Evolutionary conservation across 2,329 filamentous ascomycete genomes (phyloP).

Genomic region (Claviceps humidiphila): DNA sequence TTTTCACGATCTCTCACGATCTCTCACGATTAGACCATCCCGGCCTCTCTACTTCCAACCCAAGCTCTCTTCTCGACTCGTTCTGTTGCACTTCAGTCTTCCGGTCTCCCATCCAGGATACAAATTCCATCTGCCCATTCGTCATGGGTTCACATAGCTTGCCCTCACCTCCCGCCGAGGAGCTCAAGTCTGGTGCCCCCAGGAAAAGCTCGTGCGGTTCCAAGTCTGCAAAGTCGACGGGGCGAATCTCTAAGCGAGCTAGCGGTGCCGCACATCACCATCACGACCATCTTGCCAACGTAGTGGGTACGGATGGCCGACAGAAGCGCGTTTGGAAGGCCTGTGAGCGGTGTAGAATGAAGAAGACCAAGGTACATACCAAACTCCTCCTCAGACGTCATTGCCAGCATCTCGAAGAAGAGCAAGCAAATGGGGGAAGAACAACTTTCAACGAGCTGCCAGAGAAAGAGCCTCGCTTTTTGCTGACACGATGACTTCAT

Average conservation of each 20-base stretch:
- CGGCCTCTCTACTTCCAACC: neutral
- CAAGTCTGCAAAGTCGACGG: constrained; percentile 35
- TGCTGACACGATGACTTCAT: neutral
- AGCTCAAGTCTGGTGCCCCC: constrained; percentile 22
- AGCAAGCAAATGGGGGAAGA: neutral
- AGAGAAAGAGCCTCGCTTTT: neutral
- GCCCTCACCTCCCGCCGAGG: constrained; percentile 40
- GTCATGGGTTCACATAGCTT: constrained; percentile 34
- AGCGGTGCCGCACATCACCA: constrained; percentile 22
- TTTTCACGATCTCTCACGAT: too few relatives aligned
- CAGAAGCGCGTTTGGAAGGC: constrained; percentile 56
- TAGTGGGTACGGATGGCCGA: constrained; percentile 34
- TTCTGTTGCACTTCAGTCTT: neutral
- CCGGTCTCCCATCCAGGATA: too few relatives aligned
- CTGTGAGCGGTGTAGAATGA: constrained; percentile 54
- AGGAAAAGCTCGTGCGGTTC: constrained; percentile 28
- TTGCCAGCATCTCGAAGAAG: neutral
- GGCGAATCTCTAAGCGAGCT: constrained; percentile 39
- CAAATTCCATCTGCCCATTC: neutral
- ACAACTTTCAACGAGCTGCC: too few relatives aligned
- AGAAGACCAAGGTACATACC: constrained; percentile 49
- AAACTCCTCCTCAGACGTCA: too few relatives aligned
- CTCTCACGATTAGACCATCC: too few relatives aligned
- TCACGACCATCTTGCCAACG: constrained; percentile 22
- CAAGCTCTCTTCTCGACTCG: neutral